A percentile compares a stretch with the other conserved stretches of the same genome.
Evolutionary conservation across 1,139 yeast species (phyloP).

Genomic region (Citeromyces hawaiiensis): DNA sequence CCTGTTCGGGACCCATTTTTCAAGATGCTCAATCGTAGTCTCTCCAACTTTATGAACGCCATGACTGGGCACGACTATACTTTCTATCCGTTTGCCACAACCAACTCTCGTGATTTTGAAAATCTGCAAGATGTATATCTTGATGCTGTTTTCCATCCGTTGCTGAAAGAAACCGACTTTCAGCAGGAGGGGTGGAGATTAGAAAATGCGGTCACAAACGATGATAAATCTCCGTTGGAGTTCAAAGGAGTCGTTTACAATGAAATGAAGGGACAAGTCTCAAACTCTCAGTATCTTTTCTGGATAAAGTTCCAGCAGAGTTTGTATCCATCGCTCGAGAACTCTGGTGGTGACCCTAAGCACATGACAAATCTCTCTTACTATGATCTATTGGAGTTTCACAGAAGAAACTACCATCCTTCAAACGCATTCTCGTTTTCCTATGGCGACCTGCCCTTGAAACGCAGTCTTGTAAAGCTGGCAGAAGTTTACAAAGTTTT

Average conservation of each 20-base stretch:
- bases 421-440: constrained; percentile 81
- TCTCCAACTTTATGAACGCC: constrained; percentile 96
- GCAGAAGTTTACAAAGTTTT: constrained; percentile 36
- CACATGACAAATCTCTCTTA: constrained; percentile 63
- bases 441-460: constrained; percentile 67
- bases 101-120: constrained; percentile 67
- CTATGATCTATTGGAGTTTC: constrained; percentile 68
- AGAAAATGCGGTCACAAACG: constrained; percentile 54
- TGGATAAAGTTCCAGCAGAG: constrained; percentile 78
- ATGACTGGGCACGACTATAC: constrained; percentile 98
- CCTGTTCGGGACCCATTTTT: constrained; percentile 97
- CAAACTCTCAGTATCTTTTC: constrained; percentile 75
- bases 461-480: constrained; percentile 46
- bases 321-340: constrained; percentile 73
- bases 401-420: constrained; percentile 69
- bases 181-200: constrained; percentile 97
- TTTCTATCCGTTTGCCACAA: constrained; percentile 91
- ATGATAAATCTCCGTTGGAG: constrained; percentile 42
- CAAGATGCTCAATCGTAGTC: constrained; percentile 82
- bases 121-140: constrained; percentile 83
- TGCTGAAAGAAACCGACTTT: constrained; percentile 69
- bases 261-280: constrained; percentile 97
- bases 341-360: constrained; percentile 92
- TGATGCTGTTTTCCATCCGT: constrained; percentile 78
- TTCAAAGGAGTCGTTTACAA: constrained; percentile 96